phyloP scores from a whole-genome alignment of 805 yeast species.

The Candida dajiaensis region DNA sequence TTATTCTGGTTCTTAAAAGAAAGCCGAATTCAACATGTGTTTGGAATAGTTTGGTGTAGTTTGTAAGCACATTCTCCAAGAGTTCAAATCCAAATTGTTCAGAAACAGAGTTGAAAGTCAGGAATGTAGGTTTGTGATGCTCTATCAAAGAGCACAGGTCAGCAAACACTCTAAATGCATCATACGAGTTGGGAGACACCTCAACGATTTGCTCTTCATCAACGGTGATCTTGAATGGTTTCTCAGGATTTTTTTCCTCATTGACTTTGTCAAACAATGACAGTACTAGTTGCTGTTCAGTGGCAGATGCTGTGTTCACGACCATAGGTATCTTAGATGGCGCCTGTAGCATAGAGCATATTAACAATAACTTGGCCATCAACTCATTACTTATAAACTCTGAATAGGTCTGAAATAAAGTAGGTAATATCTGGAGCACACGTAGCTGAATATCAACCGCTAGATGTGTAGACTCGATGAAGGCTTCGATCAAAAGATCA shows the following conservation, averaged over 20 bases:
- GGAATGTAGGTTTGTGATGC: slow-evolving; percentile 46
- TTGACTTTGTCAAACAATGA: slow-evolving; percentile 66
- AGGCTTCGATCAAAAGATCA: slow-evolving; percentile 55
- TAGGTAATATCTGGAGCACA: slow-evolving; percentile 76
- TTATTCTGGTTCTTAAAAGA: slow-evolving; percentile 58
- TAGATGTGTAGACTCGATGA: slow-evolving; percentile 66
- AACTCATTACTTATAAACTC: slow-evolving; percentile 46
- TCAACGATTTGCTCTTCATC: slow-evolving; percentile 38
- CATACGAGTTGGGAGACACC: slow-evolving; percentile 53
- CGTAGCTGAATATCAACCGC: slow-evolving; percentile 83
- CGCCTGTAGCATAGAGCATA: slow-evolving; percentile 69
- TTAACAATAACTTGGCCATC: slow-evolving; percentile 51
- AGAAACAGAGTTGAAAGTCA: slow-evolving; percentile 47
- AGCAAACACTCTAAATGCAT: slow-evolving; percentile 61
- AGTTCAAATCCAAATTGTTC: slow-evolving; percentile 75
- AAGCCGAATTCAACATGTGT: slow-evolving; percentile 59
- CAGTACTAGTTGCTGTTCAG: slow-evolving; percentile 78
- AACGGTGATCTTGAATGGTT: slow-evolving; percentile 32
- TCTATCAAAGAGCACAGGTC: slow-evolving; percentile 71
- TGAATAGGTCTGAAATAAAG: slow-evolving; percentile 61
- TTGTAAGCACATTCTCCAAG: slow-evolving; percentile 68
- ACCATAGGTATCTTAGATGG: slow-evolving; percentile 71
- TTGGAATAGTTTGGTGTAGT: slow-evolving; percentile 52
- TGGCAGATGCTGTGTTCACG: slow-evolving; percentile 86
- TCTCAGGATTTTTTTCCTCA: slow-evolving; percentile 30